Base-by-base conservation (phyloP, 192 early-diverging fungal genomes). In the Spinellus fusiger region DNA sequence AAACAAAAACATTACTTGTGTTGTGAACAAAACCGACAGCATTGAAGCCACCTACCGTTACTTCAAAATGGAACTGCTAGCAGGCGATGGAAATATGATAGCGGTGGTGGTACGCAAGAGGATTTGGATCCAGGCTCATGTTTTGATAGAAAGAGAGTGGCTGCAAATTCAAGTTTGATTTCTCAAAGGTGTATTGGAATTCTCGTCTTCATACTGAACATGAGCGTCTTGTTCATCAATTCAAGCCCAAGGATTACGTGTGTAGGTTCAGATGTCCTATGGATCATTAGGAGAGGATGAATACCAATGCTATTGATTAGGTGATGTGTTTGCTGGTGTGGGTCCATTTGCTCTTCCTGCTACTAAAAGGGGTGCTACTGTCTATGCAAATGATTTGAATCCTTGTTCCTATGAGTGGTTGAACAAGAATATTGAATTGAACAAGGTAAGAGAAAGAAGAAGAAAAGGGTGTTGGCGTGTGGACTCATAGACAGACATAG, bases 121-220 rank as follows among this genome's bases (percentile, higher is more conserved):
- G 16, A 9, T 31, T 10, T 29, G 48, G 10, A 28, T 12, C 38
- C 22, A 25, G 35, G 15, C 52, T 16, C 2, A n/a, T 66, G 47
- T 1, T 4, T 59, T 7, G 15, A 10, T 70, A 92, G 89, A 84
- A 86, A 54, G 97, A 99, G 66, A 91, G 92, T 70, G 86, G 85
- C 16, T 98, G 95, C 76, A 79, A 71, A 56, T 97, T 98, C 72
- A 71, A 79, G 49, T 93, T 99, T 59, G 96, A 99, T 61, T 98
- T 95, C 68, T 91, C 95, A 13, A 84, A 90, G 55, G 98, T 99
- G 4, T 99, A 99, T 74, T 99, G 98, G 98, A 99, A 99, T 78
- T 96, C 95, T 5, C 84, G 98, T 10, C 80, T 99, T 52, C 94
- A 98, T 62, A 74, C 80, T 0, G 98, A 99, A 64, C 98, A 99